A percentile compares a stretch with the other conserved stretches of the same genome.
Conservation (phyloP, 1,284 basidiomycete species). For the Cryptococcus floricola region DNA sequence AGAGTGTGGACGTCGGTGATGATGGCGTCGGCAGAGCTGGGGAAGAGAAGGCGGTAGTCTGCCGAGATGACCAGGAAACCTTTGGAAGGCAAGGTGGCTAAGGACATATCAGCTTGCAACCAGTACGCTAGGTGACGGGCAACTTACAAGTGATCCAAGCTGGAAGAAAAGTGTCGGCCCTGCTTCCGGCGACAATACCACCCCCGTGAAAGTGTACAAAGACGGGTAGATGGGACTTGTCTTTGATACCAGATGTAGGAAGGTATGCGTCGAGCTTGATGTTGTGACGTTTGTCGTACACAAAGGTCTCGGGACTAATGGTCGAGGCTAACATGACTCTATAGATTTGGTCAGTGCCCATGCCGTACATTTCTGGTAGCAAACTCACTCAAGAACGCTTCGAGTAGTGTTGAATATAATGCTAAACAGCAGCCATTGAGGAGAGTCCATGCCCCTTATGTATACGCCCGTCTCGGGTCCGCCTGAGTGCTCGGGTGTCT, state of each 20-base stretch:
- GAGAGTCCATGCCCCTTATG: too few relatives aligned
- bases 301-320: conserved; percentile 1
- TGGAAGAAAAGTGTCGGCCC: conserved; percentile 2
- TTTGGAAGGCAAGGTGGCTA: conserved; percentile 1
- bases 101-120: neutral
- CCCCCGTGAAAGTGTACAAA: conserved; percentile 7
- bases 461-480: too few relatives aligned
- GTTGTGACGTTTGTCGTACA: conserved; percentile 1
- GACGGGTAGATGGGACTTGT: neutral
- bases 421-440: too few relatives aligned
- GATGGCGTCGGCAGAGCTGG: conserved; percentile 6
- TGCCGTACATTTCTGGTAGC: too few relatives aligned
- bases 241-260: neutral
- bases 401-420: too few relatives aligned
- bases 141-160: conserved; percentile 1
- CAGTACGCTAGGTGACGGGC: neutral
- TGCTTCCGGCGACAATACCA: conserved; percentile 1
- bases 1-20: conserved; percentile 8
- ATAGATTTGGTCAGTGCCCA: too few relatives aligned
- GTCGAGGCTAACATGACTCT: neutral
- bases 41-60: conserved; percentile 12
- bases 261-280: conserved; percentile 8
- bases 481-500: too few relatives aligned
- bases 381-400: too few relatives aligned
- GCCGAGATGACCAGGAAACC: conserved; percentile 10